These are phyloP conservation scores for Kwoniella sp. DNA, from an alignment of 768 basidiomycete genomes.

Conservation along the genomic window DNA sequence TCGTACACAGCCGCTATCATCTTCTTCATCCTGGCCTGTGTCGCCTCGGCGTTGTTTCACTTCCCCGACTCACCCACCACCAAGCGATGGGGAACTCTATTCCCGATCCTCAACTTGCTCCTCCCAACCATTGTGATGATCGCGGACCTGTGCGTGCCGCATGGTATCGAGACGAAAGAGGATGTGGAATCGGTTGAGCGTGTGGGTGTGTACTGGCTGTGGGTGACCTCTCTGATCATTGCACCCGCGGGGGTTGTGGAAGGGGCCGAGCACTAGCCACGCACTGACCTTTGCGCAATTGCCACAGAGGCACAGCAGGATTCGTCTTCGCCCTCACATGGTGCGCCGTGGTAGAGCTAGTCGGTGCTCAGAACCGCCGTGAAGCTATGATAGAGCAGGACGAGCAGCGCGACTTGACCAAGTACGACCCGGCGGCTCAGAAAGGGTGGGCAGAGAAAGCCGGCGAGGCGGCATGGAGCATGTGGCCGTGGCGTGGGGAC, in stretches of 20 bases:
- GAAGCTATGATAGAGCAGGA: not conserved
- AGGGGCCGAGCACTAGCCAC: too few relatives aligned
- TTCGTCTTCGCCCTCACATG: constrained; percentile 4
- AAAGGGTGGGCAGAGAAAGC: constrained; percentile 2
- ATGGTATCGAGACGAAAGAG: constrained; percentile 1
- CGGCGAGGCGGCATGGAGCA: not conserved
- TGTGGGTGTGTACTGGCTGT: constrained; percentile 11
- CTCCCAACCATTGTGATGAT: constrained; percentile 5
- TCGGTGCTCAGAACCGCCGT: not conserved
- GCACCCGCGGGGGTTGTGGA: too few relatives aligned
- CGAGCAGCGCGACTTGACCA: too few relatives aligned
- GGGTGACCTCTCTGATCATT: not conserved
- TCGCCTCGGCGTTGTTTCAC: constrained; percentile 2
- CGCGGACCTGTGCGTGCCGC: not conserved
- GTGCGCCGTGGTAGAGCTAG: constrained; percentile 1
- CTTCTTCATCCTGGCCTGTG: constrained; percentile 4
- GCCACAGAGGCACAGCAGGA: constrained; percentile 1
- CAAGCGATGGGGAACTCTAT: not conserved
- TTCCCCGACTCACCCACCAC: constrained; percentile 3
- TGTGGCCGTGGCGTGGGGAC: constrained; percentile 1
- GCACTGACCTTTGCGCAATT: not conserved
- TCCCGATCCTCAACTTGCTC: constrained; percentile 3
- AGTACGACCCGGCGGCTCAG: not conserved
- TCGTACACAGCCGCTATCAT: constrained; percentile 6
- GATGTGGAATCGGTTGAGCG: not conserved